Evolutionary conservation across 2,329 filamentous ascomycete species (phyloP), one percentile per base, ranked within the genome.

Genomic region (Hymenoscyphus salicellus): DNA sequence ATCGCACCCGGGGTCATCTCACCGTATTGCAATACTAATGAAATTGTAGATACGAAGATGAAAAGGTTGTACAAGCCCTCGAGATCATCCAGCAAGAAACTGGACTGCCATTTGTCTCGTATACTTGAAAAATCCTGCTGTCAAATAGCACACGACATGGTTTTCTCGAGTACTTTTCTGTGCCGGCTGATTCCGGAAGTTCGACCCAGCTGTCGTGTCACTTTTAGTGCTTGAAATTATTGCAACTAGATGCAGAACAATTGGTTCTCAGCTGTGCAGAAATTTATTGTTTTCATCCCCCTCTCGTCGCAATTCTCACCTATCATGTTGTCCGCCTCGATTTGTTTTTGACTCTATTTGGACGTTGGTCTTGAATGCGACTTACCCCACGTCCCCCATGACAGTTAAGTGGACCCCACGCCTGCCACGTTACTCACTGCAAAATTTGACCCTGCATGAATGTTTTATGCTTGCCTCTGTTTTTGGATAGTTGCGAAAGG

Each of bases 51-150:
- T 78, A 72, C 61, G 75, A 78, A 33, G 77, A 78, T 56, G 77
- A 78, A 69, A 78, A 78, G 63, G 64, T 78, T 11, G 70, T 79
- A 5, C 71, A 72, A 30, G 75, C 74, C 4, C 63, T 77, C 20
- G 72, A 76, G 63, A 74, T 75, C 38, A 58, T 78, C 17, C 70
- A 76, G 61, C 67, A 74, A 43, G 73, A 75, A 32, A 71, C 74
- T 17, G 74, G 71, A 33, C 65, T 77, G 56, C 75, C 76, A 16
- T 74, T 72, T 64, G 70, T 70, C 17, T 46, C 69, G 28, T 74
- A 72, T 58, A 49, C 71, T 43, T 74, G 63, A 67, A 56, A 20
- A 26, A 16, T 10, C n/a, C 20, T 49, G 43, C 43, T 49, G 43
- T 23, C 20, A 23, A 49, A 52, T 52, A 17, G 46, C 26, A 23